phyloP scores from a whole-genome alignment of 352 stramenopile species.

The Pythium sukuiense region DNA sequence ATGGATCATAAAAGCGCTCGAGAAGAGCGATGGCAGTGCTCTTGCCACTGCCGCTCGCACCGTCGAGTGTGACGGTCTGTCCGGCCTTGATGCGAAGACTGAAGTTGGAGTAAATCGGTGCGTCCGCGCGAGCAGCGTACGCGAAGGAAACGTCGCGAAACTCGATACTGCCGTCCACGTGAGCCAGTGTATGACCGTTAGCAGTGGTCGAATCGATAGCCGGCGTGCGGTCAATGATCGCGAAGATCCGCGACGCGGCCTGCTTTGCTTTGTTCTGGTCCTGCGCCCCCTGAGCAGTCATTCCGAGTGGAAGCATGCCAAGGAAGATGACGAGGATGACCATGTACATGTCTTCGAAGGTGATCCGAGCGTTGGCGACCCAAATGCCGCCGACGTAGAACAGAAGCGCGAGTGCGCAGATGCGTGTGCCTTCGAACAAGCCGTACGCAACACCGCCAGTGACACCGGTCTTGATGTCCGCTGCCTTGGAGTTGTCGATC shows the following conservation, averaged over 20 bases:
- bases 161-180: conserved; percentile 54
- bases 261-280: conserved; percentile 53
- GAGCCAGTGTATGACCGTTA: conserved; percentile 15
- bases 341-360: conserved; percentile 51
- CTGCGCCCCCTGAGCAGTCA: conserved; percentile 47
- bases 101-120: conserved; percentile 51
- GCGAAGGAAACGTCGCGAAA: conserved; percentile 89
- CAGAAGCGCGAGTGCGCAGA: conserved; percentile 44
- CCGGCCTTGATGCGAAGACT: conserved; percentile 33
- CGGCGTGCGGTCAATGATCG: conserved; percentile 70
- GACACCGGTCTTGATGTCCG: conserved; percentile 33
- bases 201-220: conserved; percentile 35
- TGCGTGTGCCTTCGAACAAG: conserved; percentile 28
- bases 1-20: conserved; percentile 78
- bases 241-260: conserved; percentile 71
- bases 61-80: conserved; percentile 45
- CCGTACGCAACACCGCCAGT: conserved; percentile 46
- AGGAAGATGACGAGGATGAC: conserved; percentile 56
- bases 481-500: conserved; percentile 32
- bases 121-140: conserved; percentile 84
- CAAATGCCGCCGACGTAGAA: conserved; percentile 58
- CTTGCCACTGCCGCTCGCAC: conserved; percentile 49
- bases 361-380: conserved; percentile 38
- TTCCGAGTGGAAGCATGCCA: conserved; percentile 48
- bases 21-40: conserved; percentile 75